Evolutionary conservation across 106 monocot genomes (phyloP).

Genomic region (Vanilla planifolia): DNA sequence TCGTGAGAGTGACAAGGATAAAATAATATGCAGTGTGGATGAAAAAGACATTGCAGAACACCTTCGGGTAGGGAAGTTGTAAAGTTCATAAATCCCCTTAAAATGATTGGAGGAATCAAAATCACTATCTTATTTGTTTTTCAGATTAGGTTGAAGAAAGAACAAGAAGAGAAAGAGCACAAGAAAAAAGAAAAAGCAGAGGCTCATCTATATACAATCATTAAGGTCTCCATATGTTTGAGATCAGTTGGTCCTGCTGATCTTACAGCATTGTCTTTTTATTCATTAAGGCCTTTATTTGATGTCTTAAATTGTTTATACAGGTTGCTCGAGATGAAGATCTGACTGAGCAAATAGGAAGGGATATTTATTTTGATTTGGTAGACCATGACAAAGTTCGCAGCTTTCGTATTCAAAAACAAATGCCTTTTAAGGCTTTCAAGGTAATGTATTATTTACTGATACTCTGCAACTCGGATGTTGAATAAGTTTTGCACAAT

Average conservation of each 20-base stretch:
- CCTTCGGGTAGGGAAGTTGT: constrained; percentile 47
- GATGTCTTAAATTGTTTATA: neutral
- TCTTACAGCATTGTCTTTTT: neutral
- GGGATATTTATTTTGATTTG: constrained; percentile 91
- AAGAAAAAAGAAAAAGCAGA: constrained; percentile 99
- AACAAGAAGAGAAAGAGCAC: constrained; percentile 98
- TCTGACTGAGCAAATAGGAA: constrained; percentile 83
- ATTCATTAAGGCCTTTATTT: neutral
- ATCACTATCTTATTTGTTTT: constrained; percentile 3
- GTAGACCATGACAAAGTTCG: constrained; percentile 99
- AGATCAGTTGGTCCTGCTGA: neutral
- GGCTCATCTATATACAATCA: constrained; percentile 95
- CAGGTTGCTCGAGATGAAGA: constrained; percentile 92
- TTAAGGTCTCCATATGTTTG: constrained; percentile 52
- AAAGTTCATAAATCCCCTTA: neutral
- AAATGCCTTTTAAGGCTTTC: constrained; percentile 69
- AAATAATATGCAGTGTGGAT: constrained; percentile 95
- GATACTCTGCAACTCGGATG: neutral
- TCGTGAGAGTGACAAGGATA: constrained; percentile 97
- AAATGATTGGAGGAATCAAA: neutral
- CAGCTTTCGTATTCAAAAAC: constrained; percentile 94
- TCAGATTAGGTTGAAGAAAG: constrained; percentile 94
- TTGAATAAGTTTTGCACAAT: neutral
- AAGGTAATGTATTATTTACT: constrained; percentile 52
- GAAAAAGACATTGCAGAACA: constrained; percentile 99